phyloP scores from a whole-genome alignment of 495 filamentous ascomycete species.

The Gamarada debralockiae region DNA sequence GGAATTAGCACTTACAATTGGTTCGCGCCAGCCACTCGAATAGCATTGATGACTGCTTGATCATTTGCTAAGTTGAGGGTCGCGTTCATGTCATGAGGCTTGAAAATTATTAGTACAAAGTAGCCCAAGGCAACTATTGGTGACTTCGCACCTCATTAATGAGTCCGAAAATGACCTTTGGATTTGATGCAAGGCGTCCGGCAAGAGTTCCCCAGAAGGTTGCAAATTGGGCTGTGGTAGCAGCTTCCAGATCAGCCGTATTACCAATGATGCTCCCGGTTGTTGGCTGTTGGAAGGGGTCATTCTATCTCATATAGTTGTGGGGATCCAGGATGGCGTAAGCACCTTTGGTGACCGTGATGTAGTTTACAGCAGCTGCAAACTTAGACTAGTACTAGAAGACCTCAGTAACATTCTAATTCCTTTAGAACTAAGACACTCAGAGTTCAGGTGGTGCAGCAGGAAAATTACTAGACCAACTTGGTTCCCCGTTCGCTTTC shows the following conservation, averaged over 20 bases:
- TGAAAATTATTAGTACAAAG: too few relatives aligned
- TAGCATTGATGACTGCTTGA: constrained; percentile 45
- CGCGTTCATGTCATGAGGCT: constrained; percentile 39
- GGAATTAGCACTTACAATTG: constrained; percentile 23
- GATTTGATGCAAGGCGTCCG: constrained; percentile 39
- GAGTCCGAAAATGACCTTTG: constrained; percentile 47
- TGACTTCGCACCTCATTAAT: constrained; percentile 29
- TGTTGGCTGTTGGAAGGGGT: constrained; percentile 45
- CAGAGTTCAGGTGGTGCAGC: too few relatives aligned
- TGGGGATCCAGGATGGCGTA: constrained; percentile 51
- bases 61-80: constrained; percentile 41
- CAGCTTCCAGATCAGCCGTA: constrained; percentile 35
- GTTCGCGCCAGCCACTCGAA: constrained; percentile 37
- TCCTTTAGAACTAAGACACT: too few relatives aligned
- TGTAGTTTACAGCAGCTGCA: constrained; percentile 47
- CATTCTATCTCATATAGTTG: constrained; percentile 54
- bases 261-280: constrained; percentile 48
- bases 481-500: too few relatives aligned
- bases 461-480: too few relatives aligned
- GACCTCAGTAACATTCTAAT: too few relatives aligned
- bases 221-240: constrained; percentile 45
- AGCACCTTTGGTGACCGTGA: constrained; percentile 42
- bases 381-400: too few relatives aligned
- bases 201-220: constrained; percentile 52
- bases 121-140: too few relatives aligned